Evolutionary conservation across 208 protist species (phyloP).

Genomic region (Eutreptiella sp.): DNA sequence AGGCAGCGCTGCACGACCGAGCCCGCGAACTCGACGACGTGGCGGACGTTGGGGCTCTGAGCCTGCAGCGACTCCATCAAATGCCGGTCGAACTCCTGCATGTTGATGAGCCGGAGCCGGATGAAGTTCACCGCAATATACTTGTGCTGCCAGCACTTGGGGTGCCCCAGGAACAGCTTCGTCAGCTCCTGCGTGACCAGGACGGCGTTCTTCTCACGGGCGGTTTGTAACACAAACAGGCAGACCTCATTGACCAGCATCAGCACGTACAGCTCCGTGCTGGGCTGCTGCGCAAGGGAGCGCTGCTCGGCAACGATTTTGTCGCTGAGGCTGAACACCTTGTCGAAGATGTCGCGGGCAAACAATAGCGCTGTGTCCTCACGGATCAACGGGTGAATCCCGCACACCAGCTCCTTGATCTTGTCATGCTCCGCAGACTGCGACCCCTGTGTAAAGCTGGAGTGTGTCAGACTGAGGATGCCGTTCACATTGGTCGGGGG

Average conservation of each 20-base stretch:
- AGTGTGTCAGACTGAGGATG: constrained; percentile 49
- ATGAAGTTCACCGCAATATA: constrained; percentile 65
- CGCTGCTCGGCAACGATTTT: constrained; percentile 25
- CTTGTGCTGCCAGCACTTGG: constrained; percentile 43
- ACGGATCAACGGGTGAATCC: constrained; percentile 62
- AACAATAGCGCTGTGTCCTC: constrained; percentile 61
- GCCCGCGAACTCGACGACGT: constrained; percentile 61
- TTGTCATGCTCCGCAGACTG: constrained; percentile 42
- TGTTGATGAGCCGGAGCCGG: constrained; percentile 73
- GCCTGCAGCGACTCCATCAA: constrained; percentile 57
- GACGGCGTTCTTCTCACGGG: constrained; percentile 40
- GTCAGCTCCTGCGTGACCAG: constrained; percentile 20
- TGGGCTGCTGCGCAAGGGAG: background rate
- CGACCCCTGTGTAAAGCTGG: constrained; percentile 43
- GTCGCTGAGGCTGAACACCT: constrained; percentile 42
- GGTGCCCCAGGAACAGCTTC: constrained; percentile 4
- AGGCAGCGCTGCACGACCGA: constrained; percentile 59
- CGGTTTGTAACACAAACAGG: constrained; percentile 62
- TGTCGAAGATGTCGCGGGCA: constrained; percentile 48
- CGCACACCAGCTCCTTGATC: constrained; percentile 50
- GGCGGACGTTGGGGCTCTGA: constrained; percentile 17
- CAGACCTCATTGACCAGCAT: constrained; percentile 64
- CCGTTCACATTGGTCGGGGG: constrained; percentile 33
- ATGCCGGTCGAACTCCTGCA: constrained; percentile 66
- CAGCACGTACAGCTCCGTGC: background rate